phyloP scores from a whole-genome alignment of 352 stramenopile genomes.

The Pythium diclinum region DNA sequence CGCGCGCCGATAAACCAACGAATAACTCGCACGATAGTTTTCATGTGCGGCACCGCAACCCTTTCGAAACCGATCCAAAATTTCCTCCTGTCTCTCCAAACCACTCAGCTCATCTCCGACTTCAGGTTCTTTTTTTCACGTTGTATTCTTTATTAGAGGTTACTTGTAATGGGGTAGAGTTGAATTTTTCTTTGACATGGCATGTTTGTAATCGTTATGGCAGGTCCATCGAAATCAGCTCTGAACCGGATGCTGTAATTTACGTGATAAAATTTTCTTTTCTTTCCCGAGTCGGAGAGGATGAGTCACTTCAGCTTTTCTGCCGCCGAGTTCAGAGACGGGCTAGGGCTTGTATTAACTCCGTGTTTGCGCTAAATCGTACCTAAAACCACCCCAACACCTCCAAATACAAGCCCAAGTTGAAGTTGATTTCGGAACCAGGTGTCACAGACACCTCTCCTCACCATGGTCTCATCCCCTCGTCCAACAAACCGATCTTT shows the following conservation, averaged over 20 bases:
- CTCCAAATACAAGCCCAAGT: slow-evolving; percentile 22
- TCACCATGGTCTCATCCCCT: neutral
- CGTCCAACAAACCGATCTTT: too few species aligned
- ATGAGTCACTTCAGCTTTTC: slow-evolving; percentile 18
- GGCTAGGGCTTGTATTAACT: neutral
- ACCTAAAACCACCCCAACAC: neutral
- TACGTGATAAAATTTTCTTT: slow-evolving; percentile 16
- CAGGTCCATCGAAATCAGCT: neutral
- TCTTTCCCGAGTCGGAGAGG: slow-evolving; percentile 24
- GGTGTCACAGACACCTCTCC: slow-evolving; percentile 4
- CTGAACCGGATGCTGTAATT: neutral
- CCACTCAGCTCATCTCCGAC: neutral
- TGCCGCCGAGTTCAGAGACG: slow-evolving; percentile 8
- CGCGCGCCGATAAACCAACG: neutral
- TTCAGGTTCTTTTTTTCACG: slow-evolving; percentile 21
- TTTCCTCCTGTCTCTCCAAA: slow-evolving; percentile 21
- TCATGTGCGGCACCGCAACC: slow-evolving; percentile 15
- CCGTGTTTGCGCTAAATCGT: neutral
- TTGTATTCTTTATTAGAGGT: slow-evolving; percentile 5
- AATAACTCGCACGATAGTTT: slow-evolving; percentile 5
- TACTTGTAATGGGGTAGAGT: too few species aligned
- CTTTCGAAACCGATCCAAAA: slow-evolving; percentile 15
- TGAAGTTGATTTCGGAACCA: slow-evolving; percentile 21
- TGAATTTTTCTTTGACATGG: neutral
- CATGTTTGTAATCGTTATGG: neutral